Percentiles rank a stretch among this genome's conserved stretches.
Evolutionary conservation across 2,329 filamentous ascomycete genomes (phyloP).

Genomic region (Pseudophaeomoniella oleicola): DNA sequence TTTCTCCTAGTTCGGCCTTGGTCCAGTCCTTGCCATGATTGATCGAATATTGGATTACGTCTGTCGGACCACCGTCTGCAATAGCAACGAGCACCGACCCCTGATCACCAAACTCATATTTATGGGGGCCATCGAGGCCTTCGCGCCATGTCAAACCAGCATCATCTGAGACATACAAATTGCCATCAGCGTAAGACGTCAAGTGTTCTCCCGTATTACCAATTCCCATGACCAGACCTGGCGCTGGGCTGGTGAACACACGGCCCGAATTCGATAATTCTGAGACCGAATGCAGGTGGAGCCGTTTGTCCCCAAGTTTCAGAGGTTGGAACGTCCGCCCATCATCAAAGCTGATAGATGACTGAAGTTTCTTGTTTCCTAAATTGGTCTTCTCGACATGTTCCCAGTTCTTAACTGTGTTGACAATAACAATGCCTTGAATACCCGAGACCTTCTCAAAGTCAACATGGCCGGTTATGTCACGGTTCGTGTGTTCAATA

Average conservation of each 20-base stretch:
- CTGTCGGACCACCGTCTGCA: conserved; percentile 48
- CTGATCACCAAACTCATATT: conserved; percentile 92
- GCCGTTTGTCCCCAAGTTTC: conserved; percentile 47
- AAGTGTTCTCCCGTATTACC: conserved; percentile 75
- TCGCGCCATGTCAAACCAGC: conserved; percentile 74
- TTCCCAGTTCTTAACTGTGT: conserved; percentile 74
- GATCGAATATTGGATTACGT: conserved; percentile 62
- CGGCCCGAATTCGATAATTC: conserved; percentile 67
- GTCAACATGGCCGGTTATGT: conserved; percentile 62
- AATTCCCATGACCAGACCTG: conserved; percentile 84
- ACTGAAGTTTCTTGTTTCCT: conserved; percentile 53
- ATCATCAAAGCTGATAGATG: conserved; percentile 88
- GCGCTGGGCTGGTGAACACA: conserved; percentile 85
- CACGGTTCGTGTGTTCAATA: conserved; percentile 81
- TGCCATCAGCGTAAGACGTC: conserved; percentile 54
- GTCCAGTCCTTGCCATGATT: conserved; percentile 83
- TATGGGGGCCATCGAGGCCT: conserved; percentile 64
- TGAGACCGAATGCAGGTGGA: conserved; percentile 90
- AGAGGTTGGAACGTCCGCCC: conserved; percentile 70
- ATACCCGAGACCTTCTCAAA: conserved; percentile 90
- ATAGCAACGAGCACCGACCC: conserved; percentile 80
- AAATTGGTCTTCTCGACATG: conserved; percentile 46
- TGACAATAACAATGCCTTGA: conserved; percentile 83
- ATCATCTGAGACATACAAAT: conserved; percentile 80
- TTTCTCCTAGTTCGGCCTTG: conserved; percentile 51